Evolutionary conservation across 1,139 yeast genomes (phyloP).

Genomic region (Saccharomycopsis crataegensis): DNA sequence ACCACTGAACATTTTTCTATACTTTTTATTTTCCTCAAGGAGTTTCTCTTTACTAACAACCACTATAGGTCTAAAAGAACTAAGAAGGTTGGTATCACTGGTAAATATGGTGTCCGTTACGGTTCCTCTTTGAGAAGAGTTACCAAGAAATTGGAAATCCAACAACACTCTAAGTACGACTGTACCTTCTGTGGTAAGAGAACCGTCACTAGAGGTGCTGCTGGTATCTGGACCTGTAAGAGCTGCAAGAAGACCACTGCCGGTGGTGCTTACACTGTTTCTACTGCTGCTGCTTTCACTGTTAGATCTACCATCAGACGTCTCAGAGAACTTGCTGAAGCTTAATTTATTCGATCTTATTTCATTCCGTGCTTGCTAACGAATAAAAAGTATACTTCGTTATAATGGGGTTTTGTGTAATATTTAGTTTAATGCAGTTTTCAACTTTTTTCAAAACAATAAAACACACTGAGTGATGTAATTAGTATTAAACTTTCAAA

Average conservation of each 20-base stretch:
- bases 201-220: conserved; percentile 94
- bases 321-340: conserved; percentile 99
- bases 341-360: conserved; percentile 40
- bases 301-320: conserved; percentile 99
- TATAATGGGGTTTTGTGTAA: not conserved
- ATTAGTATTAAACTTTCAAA: too few relatives aligned
- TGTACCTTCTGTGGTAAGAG: conserved; percentile 99
- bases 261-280: conserved; percentile 99
- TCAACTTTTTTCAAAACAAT: not conserved
- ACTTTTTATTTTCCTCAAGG: too few relatives aligned
- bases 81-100: conserved; percentile 99
- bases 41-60: not conserved
- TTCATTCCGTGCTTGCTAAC: not conserved
- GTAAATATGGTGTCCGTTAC: conserved; percentile 99
- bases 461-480: not conserved
- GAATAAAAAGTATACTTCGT: too few relatives aligned
- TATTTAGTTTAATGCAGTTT: not conserved
- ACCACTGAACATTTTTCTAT: too few relatives aligned
- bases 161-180: conserved; percentile 98
- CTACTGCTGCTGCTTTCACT: conserved; percentile 99
- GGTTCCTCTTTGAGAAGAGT: conserved; percentile 99
- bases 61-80: conserved; percentile 92
- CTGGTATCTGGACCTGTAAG: conserved; percentile 98
- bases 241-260: conserved; percentile 96
- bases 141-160: conserved; percentile 98